A percentile compares a stretch with the other conserved stretches of the same genome.
Conservation (phyloP, 805 yeast species). For the Dipodascopsis uninucleata region DNA sequence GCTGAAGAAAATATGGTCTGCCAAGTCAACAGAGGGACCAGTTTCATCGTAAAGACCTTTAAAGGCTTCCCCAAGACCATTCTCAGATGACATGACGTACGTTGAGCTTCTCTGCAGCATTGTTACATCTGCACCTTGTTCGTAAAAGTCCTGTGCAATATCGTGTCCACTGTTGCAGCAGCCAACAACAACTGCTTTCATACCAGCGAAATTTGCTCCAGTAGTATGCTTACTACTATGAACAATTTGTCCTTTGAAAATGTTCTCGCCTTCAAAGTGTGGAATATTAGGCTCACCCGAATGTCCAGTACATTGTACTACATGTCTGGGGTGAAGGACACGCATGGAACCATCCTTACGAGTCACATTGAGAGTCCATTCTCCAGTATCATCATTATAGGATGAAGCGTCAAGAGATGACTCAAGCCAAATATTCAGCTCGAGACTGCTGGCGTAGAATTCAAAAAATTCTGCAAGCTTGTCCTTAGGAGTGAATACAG, state of each 20-base stretch:
- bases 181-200: constrained; percentile 44
- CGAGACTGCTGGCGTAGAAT: constrained; percentile 40
- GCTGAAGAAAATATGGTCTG: constrained; percentile 39
- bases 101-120: constrained; percentile 45
- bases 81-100: constrained; percentile 41
- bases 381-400: constrained; percentile 33
- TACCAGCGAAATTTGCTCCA: constrained; percentile 41
- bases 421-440: constrained; percentile 39
- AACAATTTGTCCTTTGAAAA: constrained; percentile 41
- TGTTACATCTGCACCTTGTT: constrained; percentile 44
- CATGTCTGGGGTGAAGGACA: constrained; percentile 37
- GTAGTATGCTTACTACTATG: constrained; percentile 44
- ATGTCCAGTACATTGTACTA: constrained; percentile 45
- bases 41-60: constrained; percentile 38
- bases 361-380: constrained; percentile 37
- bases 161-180: constrained; percentile 46
- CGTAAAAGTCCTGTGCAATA: constrained; percentile 45
- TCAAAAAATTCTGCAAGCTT: constrained; percentile 45
- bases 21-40: constrained; percentile 42
- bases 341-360: constrained; percentile 25
- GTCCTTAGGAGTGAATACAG: constrained; percentile 45
- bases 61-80: constrained; percentile 36
- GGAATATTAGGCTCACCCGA: constrained; percentile 47
- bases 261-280: constrained; percentile 38
- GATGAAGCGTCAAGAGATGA: constrained; percentile 36